Percentiles rank a stretch among this genome's conserved stretches.
Conservation (phyloP, 495 filamentous ascomycete genomes). For the Aspergillus haitiensis region DNA sequence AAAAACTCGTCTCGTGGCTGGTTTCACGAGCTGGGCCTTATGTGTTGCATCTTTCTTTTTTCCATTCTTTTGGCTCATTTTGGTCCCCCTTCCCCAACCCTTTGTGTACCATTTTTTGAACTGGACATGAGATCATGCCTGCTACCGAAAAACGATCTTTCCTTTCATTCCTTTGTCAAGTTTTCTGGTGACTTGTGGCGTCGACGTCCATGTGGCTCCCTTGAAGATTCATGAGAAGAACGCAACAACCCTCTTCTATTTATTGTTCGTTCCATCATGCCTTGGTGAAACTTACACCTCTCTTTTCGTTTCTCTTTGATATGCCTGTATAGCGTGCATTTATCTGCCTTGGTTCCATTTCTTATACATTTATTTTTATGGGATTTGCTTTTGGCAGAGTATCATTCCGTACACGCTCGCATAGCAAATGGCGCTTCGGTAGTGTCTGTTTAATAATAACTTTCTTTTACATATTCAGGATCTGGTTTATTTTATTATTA, state of each 20-base stretch:
- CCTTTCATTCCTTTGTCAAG: slow-evolving; percentile 19
- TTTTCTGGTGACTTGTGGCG: slow-evolving; percentile 13
- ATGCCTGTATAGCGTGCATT: not conserved
- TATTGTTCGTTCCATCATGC: too few relatives aligned
- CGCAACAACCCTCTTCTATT: too few relatives aligned
- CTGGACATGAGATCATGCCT: slow-evolving; percentile 29
- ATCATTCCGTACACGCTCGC: slow-evolving; percentile 7
- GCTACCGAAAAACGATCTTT: slow-evolving; percentile 22
- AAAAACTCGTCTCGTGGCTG: slow-evolving; percentile 15
- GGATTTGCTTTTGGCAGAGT: not conserved
- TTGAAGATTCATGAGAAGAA: too few relatives aligned
- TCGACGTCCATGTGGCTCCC: not conserved
- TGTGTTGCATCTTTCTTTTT: too few relatives aligned
- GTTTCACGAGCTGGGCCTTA: not conserved
- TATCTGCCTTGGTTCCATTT: not conserved
- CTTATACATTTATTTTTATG: not conserved
- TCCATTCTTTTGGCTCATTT: too few relatives aligned
- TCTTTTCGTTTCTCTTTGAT: not conserved
- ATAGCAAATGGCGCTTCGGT: slow-evolving; percentile 15
- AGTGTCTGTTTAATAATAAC: slow-evolving; percentile 14
- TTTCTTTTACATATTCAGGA: slow-evolving; percentile 12
- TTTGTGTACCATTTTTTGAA: slow-evolving; percentile 5
- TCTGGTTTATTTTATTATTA: slow-evolving; percentile 13
- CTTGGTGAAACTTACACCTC: not conserved
- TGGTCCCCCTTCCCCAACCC: too few relatives aligned